phyloP scores from a whole-genome alignment of 1,139 yeast genomes.

The Hanseniaspora gamundiae region DNA sequence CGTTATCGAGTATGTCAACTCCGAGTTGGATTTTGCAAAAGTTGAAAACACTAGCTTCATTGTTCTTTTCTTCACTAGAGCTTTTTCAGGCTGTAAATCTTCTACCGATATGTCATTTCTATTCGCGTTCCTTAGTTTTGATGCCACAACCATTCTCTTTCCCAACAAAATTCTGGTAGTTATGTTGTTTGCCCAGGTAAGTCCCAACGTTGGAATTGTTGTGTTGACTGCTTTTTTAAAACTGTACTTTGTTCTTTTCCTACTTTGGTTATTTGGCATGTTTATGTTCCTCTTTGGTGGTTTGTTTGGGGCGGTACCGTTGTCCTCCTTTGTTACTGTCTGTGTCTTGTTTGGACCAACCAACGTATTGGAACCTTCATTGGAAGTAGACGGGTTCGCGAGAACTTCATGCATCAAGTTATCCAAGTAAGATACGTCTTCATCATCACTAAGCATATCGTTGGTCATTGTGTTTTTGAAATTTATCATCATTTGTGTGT shows the following conservation, averaged over 20 bases:
- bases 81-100: slow-evolving; percentile 4
- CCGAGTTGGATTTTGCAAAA: slow-evolving; percentile 14
- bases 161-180: slow-evolving; percentile 29
- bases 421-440: slow-evolving; percentile 20
- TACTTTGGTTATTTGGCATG: not conserved
- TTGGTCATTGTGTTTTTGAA: slow-evolving; percentile 8
- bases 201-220: slow-evolving; percentile 32
- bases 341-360: not conserved
- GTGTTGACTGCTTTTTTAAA: slow-evolving; percentile 12
- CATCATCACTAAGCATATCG: slow-evolving; percentile 23
- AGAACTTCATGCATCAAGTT: slow-evolving; percentile 11
- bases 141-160: slow-evolving; percentile 24
- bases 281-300: slow-evolving; percentile 3
- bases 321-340: not conserved
- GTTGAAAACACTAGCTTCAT: slow-evolving; percentile 31
- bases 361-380: not conserved
- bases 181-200: slow-evolving; percentile 32
- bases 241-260: not conserved
- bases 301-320: slow-evolving; percentile 1
- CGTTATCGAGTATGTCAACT: slow-evolving; percentile 21
- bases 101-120: not conserved
- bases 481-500: slow-evolving; percentile 17
- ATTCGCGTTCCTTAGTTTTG: slow-evolving; percentile 11
- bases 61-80: slow-evolving; percentile 20
- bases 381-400: not conserved